phyloP scores from a whole-genome alignment of 495 filamentous ascomycete genomes.

The Cudoniella acicularis region DNA sequence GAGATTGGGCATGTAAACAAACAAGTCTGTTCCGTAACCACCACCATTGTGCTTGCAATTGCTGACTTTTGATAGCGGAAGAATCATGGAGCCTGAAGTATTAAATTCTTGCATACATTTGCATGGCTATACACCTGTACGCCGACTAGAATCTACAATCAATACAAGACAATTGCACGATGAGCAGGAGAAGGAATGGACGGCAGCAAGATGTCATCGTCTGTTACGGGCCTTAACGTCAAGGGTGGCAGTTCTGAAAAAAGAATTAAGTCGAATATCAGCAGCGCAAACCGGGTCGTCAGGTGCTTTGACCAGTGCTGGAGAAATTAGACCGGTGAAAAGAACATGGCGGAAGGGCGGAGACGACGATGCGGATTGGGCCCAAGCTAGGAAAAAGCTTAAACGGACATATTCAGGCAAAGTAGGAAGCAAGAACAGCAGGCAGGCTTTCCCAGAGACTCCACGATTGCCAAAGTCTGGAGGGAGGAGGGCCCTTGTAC shows the following conservation, averaged over 20 bases:
- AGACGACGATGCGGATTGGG: conserved; percentile 27
- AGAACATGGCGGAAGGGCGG: neutral
- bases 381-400: conserved; percentile 23
- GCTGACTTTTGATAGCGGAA: neutral
- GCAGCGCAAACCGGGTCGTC: neutral
- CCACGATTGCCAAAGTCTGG: neutral
- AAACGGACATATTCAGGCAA: conserved; percentile 32
- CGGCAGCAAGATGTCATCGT: conserved; percentile 50
- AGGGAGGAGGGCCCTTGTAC: conserved; percentile 6
- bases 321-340: neutral
- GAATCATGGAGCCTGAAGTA: conserved; percentile 11
- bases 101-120: neutral
- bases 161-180: conserved; percentile 6
- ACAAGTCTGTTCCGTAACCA: neutral
- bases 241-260: conserved; percentile 47
- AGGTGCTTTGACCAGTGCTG: neutral
- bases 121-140: conserved; percentile 17
- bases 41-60: neutral
- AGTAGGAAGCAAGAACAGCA: neutral
- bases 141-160: conserved; percentile 12
- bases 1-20: neutral
- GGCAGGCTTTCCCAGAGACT: neutral
- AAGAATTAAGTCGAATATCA: conserved; percentile 24
- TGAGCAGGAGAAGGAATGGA: conserved; percentile 43
- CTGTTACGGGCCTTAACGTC: conserved; percentile 52